Percentiles rank a stretch among this genome's conserved stretches.
These are phyloP conservation scores for Adansonia digitata DNA, from an alignment of 345 rosid genomes.

Conservation along the genomic window DNA sequence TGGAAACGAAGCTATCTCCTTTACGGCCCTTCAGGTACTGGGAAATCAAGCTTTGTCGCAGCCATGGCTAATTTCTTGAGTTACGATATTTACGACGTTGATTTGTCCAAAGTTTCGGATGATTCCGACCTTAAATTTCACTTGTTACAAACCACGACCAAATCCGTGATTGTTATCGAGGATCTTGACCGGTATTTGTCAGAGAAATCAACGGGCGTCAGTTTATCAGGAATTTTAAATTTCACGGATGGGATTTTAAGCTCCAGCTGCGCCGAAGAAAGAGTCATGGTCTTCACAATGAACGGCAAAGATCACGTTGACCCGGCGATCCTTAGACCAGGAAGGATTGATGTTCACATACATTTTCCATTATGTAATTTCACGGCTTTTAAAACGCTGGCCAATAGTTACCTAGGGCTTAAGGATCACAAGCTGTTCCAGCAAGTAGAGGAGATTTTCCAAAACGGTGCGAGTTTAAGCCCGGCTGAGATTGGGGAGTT, in stretches of 20 bases:
- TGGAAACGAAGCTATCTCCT: constrained; percentile 75
- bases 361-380: constrained; percentile 85
- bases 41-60: constrained; percentile 72
- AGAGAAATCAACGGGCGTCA: constrained; percentile 49
- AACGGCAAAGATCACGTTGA: constrained; percentile 52
- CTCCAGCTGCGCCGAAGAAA: constrained; percentile 59
- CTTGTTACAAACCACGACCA: constrained; percentile 44
- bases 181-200: constrained; percentile 59
- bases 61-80: constrained; percentile 67
- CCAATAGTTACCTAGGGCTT: constrained; percentile 64
- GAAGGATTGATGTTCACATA: constrained; percentile 83
- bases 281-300: constrained; percentile 75
- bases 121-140: constrained; percentile 60
- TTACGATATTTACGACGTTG: constrained; percentile 68
- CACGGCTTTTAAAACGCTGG: constrained; percentile 67
- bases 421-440: constrained; percentile 91
- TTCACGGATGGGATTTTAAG: constrained; percentile 67
- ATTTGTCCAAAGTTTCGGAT: constrained; percentile 50
- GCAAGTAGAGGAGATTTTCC: constrained; percentile 83
- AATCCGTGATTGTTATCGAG: constrained; percentile 59
- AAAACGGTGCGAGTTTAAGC: constrained; percentile 66
- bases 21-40: constrained; percentile 80
- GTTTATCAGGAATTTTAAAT: constrained; percentile 50
- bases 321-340: constrained; percentile 66
- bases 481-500: constrained; percentile 90